These are phyloP conservation scores for Saccharomycopsis sp. DNA, from an alignment of 805 yeast genomes.

Conservation along the genomic window DNA sequence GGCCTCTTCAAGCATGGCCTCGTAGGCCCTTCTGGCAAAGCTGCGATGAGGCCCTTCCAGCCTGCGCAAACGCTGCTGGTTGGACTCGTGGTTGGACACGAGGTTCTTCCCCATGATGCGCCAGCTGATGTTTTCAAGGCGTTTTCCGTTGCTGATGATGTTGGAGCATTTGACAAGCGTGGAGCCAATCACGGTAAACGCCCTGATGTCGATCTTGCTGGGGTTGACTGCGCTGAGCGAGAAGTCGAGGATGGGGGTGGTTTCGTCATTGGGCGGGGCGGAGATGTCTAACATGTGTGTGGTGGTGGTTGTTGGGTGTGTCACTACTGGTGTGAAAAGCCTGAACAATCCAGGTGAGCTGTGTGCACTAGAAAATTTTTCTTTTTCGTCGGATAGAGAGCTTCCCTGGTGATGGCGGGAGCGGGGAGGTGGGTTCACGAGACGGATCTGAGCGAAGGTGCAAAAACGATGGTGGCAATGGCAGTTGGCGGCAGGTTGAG, in stretches of 20 bases:
- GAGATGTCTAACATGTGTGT: neutral
- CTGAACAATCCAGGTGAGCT: no score
- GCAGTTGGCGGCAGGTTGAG: no score
- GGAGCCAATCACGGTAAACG: slow-evolving; percentile 18
- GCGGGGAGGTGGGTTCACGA: no score
- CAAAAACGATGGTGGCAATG: no score
- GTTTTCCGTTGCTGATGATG: slow-evolving; percentile 18
- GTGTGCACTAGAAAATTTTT: no score
- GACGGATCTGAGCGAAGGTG: no score
- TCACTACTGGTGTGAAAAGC: no score
- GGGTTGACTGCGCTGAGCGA: slow-evolving; percentile 14
- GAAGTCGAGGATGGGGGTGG: slow-evolving; percentile 17
- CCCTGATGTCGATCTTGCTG: slow-evolving; percentile 12
- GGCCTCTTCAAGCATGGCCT: no score
- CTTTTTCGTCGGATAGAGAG: no score
- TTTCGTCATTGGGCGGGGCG: neutral
- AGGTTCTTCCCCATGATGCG: slow-evolving; percentile 22
- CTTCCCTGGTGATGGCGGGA: no score
- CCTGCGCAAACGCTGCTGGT: neutral
- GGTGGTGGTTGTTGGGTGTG: neutral
- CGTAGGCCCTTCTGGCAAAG: neutral
- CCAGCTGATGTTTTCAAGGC: slow-evolving; percentile 22
- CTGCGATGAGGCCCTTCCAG: no score
- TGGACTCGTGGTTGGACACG: slow-evolving; percentile 3
- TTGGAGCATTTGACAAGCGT: slow-evolving; percentile 18